Evolutionary conservation across 306 rosid species (phyloP).

Genomic region (Glycine soja): DNA sequence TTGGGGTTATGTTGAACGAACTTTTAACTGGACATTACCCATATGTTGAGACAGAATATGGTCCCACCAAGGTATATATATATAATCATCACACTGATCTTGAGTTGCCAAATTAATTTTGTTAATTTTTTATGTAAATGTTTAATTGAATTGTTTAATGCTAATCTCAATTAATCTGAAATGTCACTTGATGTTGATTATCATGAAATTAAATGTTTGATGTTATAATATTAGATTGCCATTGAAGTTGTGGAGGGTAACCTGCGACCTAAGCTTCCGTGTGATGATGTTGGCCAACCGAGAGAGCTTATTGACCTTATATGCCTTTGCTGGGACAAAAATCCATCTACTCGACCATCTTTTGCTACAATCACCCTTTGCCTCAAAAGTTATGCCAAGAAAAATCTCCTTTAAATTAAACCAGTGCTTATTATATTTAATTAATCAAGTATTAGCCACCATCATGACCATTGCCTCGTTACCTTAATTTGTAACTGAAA

Average conservation of each 20-base stretch:
- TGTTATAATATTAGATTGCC: slow-evolving; percentile 58
- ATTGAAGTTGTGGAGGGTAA: slow-evolving; percentile 74
- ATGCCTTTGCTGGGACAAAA: slow-evolving; percentile 57
- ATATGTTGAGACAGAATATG: slow-evolving; percentile 62
- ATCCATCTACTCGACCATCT: slow-evolving; percentile 62
- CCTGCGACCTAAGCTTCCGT: slow-evolving; percentile 61
- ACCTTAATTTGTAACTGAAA: background rate
- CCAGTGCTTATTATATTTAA: background rate
- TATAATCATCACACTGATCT: background rate
- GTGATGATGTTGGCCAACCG: slow-evolving; percentile 35
- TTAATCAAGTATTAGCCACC: background rate
- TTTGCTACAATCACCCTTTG: slow-evolving; percentile 54
- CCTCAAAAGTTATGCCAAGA: slow-evolving; percentile 44
- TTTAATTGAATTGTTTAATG: background rate
- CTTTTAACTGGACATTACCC: slow-evolving; percentile 63
- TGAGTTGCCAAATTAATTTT: background rate
- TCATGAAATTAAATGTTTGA: background rate
- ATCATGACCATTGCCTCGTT: background rate
- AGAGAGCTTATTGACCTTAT: slow-evolving; percentile 55
- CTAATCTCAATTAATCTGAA: background rate
- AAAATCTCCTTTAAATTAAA: slow-evolving; percentile 17
- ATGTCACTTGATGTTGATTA: background rate
- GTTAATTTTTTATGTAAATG: background rate
- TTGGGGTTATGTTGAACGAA: slow-evolving; percentile 69
- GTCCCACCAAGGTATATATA: slow-evolving; percentile 67